These are phyloP conservation scores for Yamadazyma kitorensis DNA, from an alignment of 805 yeast genomes.

Conservation along the genomic window DNA sequence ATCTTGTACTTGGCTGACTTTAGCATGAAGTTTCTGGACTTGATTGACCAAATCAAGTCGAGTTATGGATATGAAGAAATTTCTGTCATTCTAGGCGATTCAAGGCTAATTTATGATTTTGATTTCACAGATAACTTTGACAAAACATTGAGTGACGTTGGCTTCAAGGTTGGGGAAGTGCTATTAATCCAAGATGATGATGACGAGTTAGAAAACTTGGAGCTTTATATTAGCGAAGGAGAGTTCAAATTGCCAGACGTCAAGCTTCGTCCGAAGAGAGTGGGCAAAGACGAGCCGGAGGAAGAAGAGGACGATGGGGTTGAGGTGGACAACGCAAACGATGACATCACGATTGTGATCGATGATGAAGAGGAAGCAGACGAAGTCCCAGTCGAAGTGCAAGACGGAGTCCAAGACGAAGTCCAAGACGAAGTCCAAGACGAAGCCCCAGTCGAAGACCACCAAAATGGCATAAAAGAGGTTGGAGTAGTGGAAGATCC, in stretches of 20 bases:
- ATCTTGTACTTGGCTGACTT: conserved; percentile 34
- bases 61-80: conserved; percentile 55
- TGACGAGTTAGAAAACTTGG: conserved; percentile 60
- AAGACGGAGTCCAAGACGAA: too few relatives aligned
- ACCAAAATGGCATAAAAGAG: background rate
- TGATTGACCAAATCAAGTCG: conserved; percentile 48
- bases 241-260: conserved; percentile 12
- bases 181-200: conserved; percentile 78
- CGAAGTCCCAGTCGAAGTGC: too few relatives aligned
- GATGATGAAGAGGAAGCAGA: conserved; percentile 4
- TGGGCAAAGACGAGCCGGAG: conserved; percentile 1
- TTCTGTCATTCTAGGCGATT: conserved; percentile 56
- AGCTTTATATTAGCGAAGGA: conserved; percentile 46
- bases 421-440: too few relatives aligned
- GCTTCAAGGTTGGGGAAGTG: conserved; percentile 58
- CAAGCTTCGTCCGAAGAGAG: conserved; percentile 15
- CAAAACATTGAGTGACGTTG: conserved; percentile 44
- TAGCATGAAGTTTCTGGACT: conserved; percentile 40
- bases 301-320: conserved; percentile 5
- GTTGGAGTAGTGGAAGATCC: conserved; percentile 23
- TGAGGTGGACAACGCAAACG: conserved; percentile 1
- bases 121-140: conserved; percentile 81
- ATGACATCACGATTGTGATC: conserved; percentile 1
- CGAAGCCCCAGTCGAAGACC: too few relatives aligned
- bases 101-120: conserved; percentile 57